phyloP scores from a whole-genome alignment of 2,329 filamentous ascomycete species.

The Aspergillus sp. region DNA sequence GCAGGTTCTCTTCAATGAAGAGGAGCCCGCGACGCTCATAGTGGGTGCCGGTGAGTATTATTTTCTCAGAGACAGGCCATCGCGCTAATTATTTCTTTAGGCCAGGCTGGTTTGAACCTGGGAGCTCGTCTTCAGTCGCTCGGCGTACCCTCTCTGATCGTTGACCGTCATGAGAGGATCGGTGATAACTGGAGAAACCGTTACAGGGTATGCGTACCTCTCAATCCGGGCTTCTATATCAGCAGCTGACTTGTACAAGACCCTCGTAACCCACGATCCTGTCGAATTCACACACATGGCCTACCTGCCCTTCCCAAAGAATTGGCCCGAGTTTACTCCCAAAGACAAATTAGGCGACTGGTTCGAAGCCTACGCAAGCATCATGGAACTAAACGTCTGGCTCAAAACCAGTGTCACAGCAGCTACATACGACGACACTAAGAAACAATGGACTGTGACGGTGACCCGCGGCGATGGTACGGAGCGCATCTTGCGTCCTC shows the following conservation, averaged over 20 bases:
- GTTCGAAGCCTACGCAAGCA: conserved; percentile 54
- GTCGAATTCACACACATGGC: conserved; percentile 45
- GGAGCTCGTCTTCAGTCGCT: conserved; percentile 48
- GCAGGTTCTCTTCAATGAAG: conserved; percentile 38
- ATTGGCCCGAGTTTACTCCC: conserved; percentile 50
- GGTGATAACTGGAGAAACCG: conserved; percentile 57
- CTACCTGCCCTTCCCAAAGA: conserved; percentile 47
- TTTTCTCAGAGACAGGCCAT: neutral
- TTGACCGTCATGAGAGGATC: conserved; percentile 52
- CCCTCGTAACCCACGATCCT: conserved; percentile 47
- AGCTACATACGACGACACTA: conserved; percentile 45
- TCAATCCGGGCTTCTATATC: neutral
- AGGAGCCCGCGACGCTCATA: conserved; percentile 47
- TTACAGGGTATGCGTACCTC: conserved; percentile 44
- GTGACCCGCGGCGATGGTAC: conserved; percentile 32
- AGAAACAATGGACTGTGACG: conserved; percentile 45
- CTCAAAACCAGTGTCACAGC: conserved; percentile 45
- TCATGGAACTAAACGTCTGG: conserved; percentile 57
- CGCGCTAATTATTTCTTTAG: conserved; percentile 25
- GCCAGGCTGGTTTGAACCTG: conserved; percentile 49
- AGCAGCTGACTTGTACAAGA: conserved; percentile 24
- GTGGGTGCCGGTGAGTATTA: conserved; percentile 43
- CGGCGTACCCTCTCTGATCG: conserved; percentile 46
- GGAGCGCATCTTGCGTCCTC: conserved; percentile 41
- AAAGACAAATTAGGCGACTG: conserved; percentile 56